Evolutionary conservation across 2,329 filamentous ascomycete genomes (phyloP), one percentile per base, ranked within the genome.

Genomic region (Botrytis elliptica): DNA sequence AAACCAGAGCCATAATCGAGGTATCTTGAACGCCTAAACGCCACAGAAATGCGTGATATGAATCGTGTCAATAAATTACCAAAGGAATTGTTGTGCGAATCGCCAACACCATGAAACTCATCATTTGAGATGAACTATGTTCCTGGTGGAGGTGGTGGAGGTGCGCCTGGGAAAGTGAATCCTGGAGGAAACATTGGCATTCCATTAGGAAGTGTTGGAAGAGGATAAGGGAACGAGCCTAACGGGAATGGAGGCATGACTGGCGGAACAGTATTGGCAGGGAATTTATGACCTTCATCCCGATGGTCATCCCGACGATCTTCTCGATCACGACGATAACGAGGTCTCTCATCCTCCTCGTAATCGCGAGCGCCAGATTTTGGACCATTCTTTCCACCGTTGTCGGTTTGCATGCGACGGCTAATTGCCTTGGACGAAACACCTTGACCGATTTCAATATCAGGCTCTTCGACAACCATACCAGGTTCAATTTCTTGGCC

Each of bases 401-500:
- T 89, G 80, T 92, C 90, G 12, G 89, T 92, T 82, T 90, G 88
- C 88, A 91, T 91, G 52, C 90, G 88, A 29, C 90, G 86, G 78
- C 88, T 90, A 75, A 92, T 91, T 57, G 90, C 94, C 86, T 99
- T 99, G 62, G 94, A 98, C 29, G 95, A 98, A 22, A 99, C 97
- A 73, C 96, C 96, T 29, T 95, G 95, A 71, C 96, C 96, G 74
- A 99, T 99, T 83, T 99, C 96, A 79, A 99, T 99, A 81, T 99
- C 96, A 4, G 96, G 96, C 83, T 99, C 96, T 82, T 99, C 96
- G 40, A 99, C 92, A 10, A 95, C 92, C 84, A 99, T 89, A 60
- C 95, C 94, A 22, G 89, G 86, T 80, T 94, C 91, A 75, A 99
- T 93, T 2, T 90, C 85, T 73, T 89, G 88, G 72, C 95, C 96